phyloP scores from a whole-genome alignment of 2,329 filamentous ascomycete species.

The Sphaerulina populicola region DNA sequence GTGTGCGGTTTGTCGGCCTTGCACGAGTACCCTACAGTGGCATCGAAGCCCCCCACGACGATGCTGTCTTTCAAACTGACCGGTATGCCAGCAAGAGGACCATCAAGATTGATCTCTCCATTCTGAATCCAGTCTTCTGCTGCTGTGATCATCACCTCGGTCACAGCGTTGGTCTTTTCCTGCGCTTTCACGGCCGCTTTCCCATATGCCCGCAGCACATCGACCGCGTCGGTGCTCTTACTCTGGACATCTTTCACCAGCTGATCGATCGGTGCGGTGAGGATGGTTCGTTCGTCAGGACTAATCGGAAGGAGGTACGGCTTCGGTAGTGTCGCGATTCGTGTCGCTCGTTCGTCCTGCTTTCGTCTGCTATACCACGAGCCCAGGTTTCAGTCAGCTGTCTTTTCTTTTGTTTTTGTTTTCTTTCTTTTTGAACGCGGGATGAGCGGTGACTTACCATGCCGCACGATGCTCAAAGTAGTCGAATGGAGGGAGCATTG shows the following conservation, averaged over 20 bases:
- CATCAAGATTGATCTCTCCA: constrained; percentile 60
- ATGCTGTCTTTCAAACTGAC: constrained; percentile 73
- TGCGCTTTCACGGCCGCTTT: constrained; percentile 81
- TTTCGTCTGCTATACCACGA: constrained; percentile 58
- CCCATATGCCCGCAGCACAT: constrained; percentile 76
- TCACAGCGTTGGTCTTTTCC: constrained; percentile 78
- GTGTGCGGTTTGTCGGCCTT: constrained; percentile 58
- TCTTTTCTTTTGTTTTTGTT: no score
- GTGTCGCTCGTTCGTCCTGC: constrained; percentile 62
- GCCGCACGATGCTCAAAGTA: constrained; percentile 64
- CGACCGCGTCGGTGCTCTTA: constrained; percentile 55
- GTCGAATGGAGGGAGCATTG: constrained; percentile 44
- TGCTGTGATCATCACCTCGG: constrained; percentile 71
- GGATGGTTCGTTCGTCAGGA: constrained; percentile 54
- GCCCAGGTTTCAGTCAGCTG: neutral
- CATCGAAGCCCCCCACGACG: constrained; percentile 73
- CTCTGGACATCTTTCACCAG: constrained; percentile 71
- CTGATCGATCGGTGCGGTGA: constrained; percentile 65
- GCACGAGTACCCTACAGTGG: constrained; percentile 68
- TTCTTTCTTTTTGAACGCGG: no score
- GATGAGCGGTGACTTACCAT: constrained; percentile 48
- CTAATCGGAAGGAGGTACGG: constrained; percentile 60
- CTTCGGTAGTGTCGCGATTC: constrained; percentile 58
- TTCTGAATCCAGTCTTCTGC: constrained; percentile 63
- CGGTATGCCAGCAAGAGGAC: constrained; percentile 78